Conservation (phyloP, 2,329 filamentous ascomycete species). For the Arthrobotrys sinensis region DNA sequence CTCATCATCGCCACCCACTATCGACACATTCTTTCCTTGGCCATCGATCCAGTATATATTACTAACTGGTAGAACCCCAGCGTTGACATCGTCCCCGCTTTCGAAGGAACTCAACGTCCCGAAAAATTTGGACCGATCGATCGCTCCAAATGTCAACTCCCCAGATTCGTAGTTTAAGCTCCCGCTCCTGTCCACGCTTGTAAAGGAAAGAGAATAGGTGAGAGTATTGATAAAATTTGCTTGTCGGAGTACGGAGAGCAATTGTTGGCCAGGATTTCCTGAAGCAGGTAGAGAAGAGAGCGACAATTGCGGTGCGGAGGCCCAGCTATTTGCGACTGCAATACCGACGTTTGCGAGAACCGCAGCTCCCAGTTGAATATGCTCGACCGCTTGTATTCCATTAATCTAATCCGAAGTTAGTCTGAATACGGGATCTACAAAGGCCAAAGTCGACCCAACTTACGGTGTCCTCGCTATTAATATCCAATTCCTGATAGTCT, state of each 20-base stretch:
- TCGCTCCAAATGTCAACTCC: slow-evolving; percentile 42
- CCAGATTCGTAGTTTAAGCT: slow-evolving; percentile 35
- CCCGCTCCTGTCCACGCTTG: slow-evolving; percentile 23
- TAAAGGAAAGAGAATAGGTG: slow-evolving; percentile 48
- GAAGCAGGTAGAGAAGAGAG: slow-evolving; percentile 10
- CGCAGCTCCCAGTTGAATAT: slow-evolving; percentile 16
- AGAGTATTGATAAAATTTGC: slow-evolving; percentile 42
- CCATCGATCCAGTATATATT: slow-evolving; percentile 50
- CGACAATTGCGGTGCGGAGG: slow-evolving; percentile 44
- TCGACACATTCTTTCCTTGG: slow-evolving; percentile 33
- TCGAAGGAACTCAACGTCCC: slow-evolving; percentile 37
- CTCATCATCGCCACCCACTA: slow-evolving; percentile 23
- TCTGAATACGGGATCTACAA: background rate
- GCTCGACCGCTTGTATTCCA: slow-evolving; percentile 38
- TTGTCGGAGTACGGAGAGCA: slow-evolving; percentile 40
- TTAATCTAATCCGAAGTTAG: slow-evolving; percentile 41
- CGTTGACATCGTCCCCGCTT: background rate
- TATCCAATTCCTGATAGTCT: slow-evolving; percentile 19
- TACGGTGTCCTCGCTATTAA: slow-evolving; percentile 33
- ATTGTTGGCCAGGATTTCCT: slow-evolving; percentile 35
- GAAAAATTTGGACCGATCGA: slow-evolving; percentile 46
- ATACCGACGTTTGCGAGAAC: slow-evolving; percentile 42
- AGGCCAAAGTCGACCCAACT: background rate
- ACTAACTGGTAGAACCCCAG: slow-evolving; percentile 38
- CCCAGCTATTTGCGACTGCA: slow-evolving; percentile 42